phyloP scores from a whole-genome alignment of 805 yeast genomes.

The Sugiyamaella mastotermitis region DNA sequence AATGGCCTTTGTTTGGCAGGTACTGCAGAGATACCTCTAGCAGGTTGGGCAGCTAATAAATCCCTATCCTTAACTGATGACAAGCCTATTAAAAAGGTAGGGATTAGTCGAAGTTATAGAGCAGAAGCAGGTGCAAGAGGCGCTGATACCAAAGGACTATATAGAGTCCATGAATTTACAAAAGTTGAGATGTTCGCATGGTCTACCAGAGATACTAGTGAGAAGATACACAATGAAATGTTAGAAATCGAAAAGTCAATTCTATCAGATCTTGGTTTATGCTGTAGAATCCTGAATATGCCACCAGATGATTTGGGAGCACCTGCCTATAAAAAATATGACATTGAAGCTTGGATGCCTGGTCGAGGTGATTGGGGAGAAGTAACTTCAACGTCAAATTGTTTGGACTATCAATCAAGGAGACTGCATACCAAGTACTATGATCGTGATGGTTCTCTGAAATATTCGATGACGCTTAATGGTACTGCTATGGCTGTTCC shows the following conservation, averaged over 20 bases:
- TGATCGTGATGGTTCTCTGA: constrained; percentile 29
- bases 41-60: constrained; percentile 62
- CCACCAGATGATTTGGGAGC: constrained; percentile 89
- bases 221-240: constrained; percentile 49
- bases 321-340: constrained; percentile 87
- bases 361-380: constrained; percentile 94
- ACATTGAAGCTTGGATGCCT: constrained; percentile 98
- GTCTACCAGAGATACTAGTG: constrained; percentile 33
- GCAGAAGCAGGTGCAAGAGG: constrained; percentile 99
- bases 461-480: constrained; percentile 74
- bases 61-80: constrained; percentile 31
- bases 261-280: constrained; percentile 61
- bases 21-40: constrained; percentile 93
- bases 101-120: constrained; percentile 79
- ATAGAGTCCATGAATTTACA: constrained; percentile 93
- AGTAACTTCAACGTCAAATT: constrained; percentile 82
- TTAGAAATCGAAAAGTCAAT: constrained; percentile 60
- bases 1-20: constrained; percentile 65
- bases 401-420: constrained; percentile 85
- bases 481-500: constrained; percentile 98
- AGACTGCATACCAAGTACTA: constrained; percentile 65
- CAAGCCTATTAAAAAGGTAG: constrained; percentile 59
- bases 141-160: constrained; percentile 82
- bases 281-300: constrained; percentile 79
- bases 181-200: constrained; percentile 88